Conservation (phyloP, 2,329 filamentous ascomycete species). For the Diaporthe aspalathi region DNA sequence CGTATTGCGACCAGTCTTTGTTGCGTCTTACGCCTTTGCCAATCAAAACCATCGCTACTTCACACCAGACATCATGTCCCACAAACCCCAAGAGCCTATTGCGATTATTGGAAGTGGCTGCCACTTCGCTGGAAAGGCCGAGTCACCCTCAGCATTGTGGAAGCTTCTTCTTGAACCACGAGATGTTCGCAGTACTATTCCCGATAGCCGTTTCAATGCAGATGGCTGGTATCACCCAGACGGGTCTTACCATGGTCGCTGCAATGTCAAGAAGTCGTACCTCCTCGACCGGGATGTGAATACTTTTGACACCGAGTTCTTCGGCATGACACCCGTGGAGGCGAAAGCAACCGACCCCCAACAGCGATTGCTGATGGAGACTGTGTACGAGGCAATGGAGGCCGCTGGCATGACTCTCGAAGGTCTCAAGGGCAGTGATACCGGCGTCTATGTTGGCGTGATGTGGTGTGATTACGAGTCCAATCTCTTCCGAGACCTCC, state of each 20-base stretch:
- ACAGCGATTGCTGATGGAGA: conserved; percentile 51
- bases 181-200: conserved; percentile 25
- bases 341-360: conserved; percentile 52
- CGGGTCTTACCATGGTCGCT: conserved; percentile 42
- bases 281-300: conserved; percentile 41
- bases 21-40: neutral
- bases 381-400: conserved; percentile 52
- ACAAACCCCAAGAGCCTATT: conserved; percentile 16
- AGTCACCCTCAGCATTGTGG: conserved; percentile 22
- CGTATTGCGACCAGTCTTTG: neutral
- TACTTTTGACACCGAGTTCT: conserved; percentile 52
- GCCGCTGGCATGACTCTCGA: conserved; percentile 31
- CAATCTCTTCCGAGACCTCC: conserved; percentile 42
- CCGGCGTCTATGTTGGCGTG: conserved; percentile 42
- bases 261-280: conserved; percentile 43
- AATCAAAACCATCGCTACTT: neutral
- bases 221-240: conserved; percentile 41
- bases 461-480: conserved; percentile 43
- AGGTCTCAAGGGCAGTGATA: conserved; percentile 35
- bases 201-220: conserved; percentile 37
- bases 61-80: neutral
- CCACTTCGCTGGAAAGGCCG: conserved; percentile 13
- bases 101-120: conserved; percentile 30
- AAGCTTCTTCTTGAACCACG: conserved; percentile 17
- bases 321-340: conserved; percentile 50